These are phyloP conservation scores for Priceomyces castillae DNA, from an alignment of 805 yeast genomes.

Conservation along the genomic window DNA sequence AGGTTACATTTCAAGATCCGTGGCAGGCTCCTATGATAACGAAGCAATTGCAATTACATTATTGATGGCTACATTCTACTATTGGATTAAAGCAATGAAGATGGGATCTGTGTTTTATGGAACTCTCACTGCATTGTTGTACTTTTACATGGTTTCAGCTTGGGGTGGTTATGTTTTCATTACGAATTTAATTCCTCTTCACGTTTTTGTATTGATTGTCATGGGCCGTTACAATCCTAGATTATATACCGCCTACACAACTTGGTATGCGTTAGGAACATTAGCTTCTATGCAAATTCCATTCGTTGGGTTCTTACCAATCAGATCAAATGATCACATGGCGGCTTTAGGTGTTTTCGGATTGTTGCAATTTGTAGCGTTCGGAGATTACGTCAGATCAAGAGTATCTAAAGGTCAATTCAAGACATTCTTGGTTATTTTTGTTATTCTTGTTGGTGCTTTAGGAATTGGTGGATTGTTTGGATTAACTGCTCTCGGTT, in stretches of 20 bases:
- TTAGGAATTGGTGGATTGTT: conserved; percentile 72
- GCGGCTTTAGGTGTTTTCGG: conserved; percentile 98
- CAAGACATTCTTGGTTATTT: conserved; percentile 60
- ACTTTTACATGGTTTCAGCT: conserved; percentile 98
- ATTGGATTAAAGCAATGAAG: conserved; percentile 94
- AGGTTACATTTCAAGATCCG: conserved; percentile 96
- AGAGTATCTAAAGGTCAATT: conserved; percentile 73
- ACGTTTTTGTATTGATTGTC: conserved; percentile 80
- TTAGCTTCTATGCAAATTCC: conserved; percentile 99
- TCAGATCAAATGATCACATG: conserved; percentile 97
- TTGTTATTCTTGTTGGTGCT: conserved; percentile 52
- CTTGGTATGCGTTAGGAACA: conserved; percentile 98
- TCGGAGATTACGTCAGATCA: conserved; percentile 77
- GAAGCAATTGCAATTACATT: conserved; percentile 98
- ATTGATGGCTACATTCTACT: conserved; percentile 90
- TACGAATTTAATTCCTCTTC: conserved; percentile 95
- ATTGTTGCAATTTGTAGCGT: conserved; percentile 81
- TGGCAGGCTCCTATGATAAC: conserved; percentile 97
- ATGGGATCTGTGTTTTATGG: conserved; percentile 86
- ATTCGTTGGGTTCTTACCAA: conserved; percentile 95
- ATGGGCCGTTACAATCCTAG: conserved; percentile 92
- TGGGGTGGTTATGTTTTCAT: conserved; percentile 99
- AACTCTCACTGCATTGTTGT: conserved; percentile 77
- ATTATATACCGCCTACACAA: conserved; percentile 85
- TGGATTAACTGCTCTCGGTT: conserved; percentile 81